Base-by-base conservation (phyloP, 2,329 filamentous ascomycete species). In the Ramichloridium luteum region DNA sequence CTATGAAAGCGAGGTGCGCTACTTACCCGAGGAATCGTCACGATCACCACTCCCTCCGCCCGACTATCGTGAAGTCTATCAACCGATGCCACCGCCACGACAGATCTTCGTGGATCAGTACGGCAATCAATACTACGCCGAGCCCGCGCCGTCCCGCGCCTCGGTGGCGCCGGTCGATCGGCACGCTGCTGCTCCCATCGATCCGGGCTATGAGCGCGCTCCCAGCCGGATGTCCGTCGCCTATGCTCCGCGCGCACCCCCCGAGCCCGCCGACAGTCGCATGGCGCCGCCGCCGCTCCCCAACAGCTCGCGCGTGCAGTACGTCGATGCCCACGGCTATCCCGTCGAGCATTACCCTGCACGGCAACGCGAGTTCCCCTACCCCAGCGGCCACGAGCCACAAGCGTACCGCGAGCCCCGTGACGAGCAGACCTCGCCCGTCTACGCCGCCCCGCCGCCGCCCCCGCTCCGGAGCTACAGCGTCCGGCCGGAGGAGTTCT, bases 81-180 rank as follows among this genome's bases (percentile, higher is more conserved):
- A n/a, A n/a, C n/a, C n/a, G n/a, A n/a, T 64, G 30, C 64, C 70
- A 5, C 58, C 55, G 6, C 53, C 27, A 64, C 34, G 74, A 77
- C 39, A 78, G 11, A 46, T 93, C 40, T 67, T 93, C 18, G 66
- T 92, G 33, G 86, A 94, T 57, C 74, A 81, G 39, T 82, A 77
- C 55, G 85, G 85, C 25, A 81, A 82, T 52, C 75, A 83, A 51
- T 94, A 86, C 58, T 72, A 72, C 38, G 71, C 74, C 40, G 63
- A 65, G 25, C 22, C 23, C 16, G 47, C 44, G 41, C 13, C 38
- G 12, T 49, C 64, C 13, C 59, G 69, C 28, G 69, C 70, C 30
- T 74, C 72, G 5, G 61, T 68, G 11, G 69, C 67, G 4, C 50
- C 49, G 9, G 31, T 46, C 22, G 47, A 46, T 18, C 34, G 39